These are phyloP conservation scores for Arthrobotrys conoides DNA, from an alignment of 2,329 filamentous ascomycete genomes.

Conservation along the genomic window DNA sequence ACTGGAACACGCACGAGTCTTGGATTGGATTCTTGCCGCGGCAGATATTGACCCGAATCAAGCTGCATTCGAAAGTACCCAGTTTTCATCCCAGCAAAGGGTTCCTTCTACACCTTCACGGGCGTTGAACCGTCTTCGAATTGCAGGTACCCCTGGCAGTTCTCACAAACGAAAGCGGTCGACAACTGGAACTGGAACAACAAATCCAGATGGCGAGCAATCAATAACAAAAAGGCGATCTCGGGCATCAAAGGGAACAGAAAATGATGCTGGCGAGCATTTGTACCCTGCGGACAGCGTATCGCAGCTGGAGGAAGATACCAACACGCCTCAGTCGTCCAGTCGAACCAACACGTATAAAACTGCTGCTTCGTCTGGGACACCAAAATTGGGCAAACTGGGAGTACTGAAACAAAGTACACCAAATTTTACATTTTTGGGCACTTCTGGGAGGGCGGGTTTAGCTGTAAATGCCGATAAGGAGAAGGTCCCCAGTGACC, in stretches of 20 bases:
- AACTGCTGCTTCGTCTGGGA: constrained; percentile 2
- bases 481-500: not conserved
- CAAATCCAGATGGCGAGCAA: not conserved
- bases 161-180: constrained; percentile 1
- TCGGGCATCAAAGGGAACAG: not conserved
- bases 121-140: constrained; percentile 3
- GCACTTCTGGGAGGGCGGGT: not conserved
- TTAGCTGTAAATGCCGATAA: not conserved
- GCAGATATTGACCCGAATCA: not conserved
- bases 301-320: constrained; percentile 9
- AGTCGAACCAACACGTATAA: constrained; percentile 3
- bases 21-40: not conserved
- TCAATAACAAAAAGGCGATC: not conserved
- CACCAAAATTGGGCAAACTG: not conserved
- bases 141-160: not conserved
- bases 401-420: not conserved
- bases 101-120: not conserved
- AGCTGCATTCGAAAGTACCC: not conserved
- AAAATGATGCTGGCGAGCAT: not conserved
- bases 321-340: not conserved
- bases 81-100: not conserved
- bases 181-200: not conserved
- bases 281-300: not conserved
- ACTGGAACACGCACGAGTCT: not conserved
- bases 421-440: not conserved